Base-by-base conservation (phyloP, 2,329 filamentous ascomycete genomes). In the Beauveria pseudobassiana region DNA sequence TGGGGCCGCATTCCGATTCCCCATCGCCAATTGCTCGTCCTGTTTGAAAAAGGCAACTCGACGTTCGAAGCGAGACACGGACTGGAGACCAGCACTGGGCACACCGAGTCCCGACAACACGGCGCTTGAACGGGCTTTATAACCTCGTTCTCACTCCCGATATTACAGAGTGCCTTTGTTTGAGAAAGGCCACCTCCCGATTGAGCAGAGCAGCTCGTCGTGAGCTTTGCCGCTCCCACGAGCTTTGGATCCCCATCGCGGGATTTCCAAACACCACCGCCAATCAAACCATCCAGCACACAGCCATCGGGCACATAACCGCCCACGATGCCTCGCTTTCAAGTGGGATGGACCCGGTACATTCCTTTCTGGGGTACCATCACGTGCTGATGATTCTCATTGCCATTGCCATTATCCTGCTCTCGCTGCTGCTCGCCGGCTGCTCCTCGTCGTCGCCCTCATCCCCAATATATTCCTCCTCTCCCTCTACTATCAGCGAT, bases 321-420 rank as follows among this genome's bases (percentile, higher is more conserved):
- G 48, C 12, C 62, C 56, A 53, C 22, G 40, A 61, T 58, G 56
- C 49, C 62, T 53, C 50, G 48, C 38, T 57, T 61, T 34, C 46
- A 48, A n/a, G 49, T 66, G 63, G 66, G 68, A 67, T 69, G 68
- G 61, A 58, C 51, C 4, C 57, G 85, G 71, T 85, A 83, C 68
- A 77, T 89, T 73, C 87, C 67, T 88, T 89, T 72, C 80, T 89
- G 63, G 87, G 87, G 67, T 88, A 88, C 71, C 87, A 88, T 72
- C 85, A 99, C 85, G 89, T 98, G 67, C 84, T 99, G 75, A 99
- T 99, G 95, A 91, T 99, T 69, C 79, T 99, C 67, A 96, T 99
- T 72, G 93, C 90, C 61, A 80, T 97, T 63, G 86, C 93, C 51
- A 96, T 99, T 71, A 96, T 99, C 75, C 80, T 99, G 73, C 82